Percentiles rank a stretch among this genome's conserved stretches.
These are phyloP conservation scores for Sporothrix protearum DNA, from an alignment of 2,329 filamentous ascomycete species.

Conservation along the genomic window DNA sequence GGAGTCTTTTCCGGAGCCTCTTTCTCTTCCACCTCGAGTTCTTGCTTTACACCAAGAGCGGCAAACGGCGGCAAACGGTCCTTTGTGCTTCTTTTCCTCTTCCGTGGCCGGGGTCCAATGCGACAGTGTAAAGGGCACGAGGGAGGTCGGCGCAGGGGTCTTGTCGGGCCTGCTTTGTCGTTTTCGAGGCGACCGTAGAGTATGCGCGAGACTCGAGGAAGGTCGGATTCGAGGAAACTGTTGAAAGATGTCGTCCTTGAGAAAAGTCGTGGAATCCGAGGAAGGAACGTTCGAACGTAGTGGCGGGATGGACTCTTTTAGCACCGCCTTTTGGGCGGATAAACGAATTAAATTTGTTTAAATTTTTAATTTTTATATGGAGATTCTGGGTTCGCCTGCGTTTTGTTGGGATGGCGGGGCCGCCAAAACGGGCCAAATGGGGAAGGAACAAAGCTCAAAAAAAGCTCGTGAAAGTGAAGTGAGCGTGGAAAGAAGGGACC, in stretches of 20 bases:
- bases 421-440: background rate
- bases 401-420: slow-evolving; percentile 18
- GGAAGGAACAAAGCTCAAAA: background rate
- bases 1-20: too few species aligned
- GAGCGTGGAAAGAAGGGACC: background rate
- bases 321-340: background rate
- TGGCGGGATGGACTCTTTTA: slow-evolving; percentile 8
- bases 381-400: background rate
- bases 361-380: slow-evolving; percentile 6
- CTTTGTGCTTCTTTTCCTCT: background rate
- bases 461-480: background rate
- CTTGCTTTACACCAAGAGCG: background rate
- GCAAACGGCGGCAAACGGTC: background rate
- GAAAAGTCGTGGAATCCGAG: background rate
- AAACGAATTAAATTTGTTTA: background rate
- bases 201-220: background rate
- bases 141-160: background rate
- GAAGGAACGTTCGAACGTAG: background rate
- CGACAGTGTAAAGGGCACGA: background rate
- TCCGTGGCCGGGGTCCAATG: background rate
- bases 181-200: background rate
- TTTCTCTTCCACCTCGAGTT: too few species aligned
- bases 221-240: background rate
- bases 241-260: background rate
- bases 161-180: background rate